phyloP scores from a whole-genome alignment of 208 protist species.

The Willaertia magna region DNA sequence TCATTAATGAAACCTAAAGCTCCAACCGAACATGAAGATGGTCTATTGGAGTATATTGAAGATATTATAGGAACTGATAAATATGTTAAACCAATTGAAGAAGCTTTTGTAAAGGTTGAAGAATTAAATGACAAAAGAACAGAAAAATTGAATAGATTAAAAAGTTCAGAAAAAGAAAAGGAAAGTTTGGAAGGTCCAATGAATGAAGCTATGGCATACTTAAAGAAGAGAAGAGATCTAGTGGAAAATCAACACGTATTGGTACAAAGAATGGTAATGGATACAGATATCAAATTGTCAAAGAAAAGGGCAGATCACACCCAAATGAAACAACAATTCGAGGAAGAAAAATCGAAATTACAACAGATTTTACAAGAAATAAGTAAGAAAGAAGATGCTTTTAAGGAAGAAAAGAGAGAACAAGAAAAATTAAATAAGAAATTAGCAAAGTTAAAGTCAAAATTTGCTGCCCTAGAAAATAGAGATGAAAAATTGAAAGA shows the following conservation, averaged over 20 bases:
- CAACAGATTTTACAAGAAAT: slow-evolving; percentile 53
- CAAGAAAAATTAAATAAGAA: slow-evolving; percentile 13
- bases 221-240: slow-evolving; percentile 77
- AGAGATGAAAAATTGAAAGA: slow-evolving; percentile 48
- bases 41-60: slow-evolving; percentile 99
- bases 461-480: slow-evolving; percentile 42
- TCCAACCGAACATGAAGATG: slow-evolving; percentile 79
- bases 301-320: neutral
- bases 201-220: slow-evolving; percentile 76
- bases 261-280: slow-evolving; percentile 65
- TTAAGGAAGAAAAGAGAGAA: slow-evolving; percentile 30
- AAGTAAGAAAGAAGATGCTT: slow-evolving; percentile 32
- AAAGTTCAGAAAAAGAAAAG: slow-evolving; percentile 80
- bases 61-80: slow-evolving; percentile 95
- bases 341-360: slow-evolving; percentile 49
- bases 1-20: slow-evolving; percentile 99
- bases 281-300: slow-evolving; percentile 39
- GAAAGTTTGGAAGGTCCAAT: slow-evolving; percentile 80
- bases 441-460: slow-evolving; percentile 20
- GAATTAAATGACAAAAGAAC: slow-evolving; percentile 71
- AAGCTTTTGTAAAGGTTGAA: slow-evolving; percentile 60
- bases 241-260: slow-evolving; percentile 69
- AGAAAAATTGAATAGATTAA: slow-evolving; percentile 72
- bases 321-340: slow-evolving; percentile 6
- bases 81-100: slow-evolving; percentile 76